Base-by-base conservation (phyloP, 225 moss, liverwort and hornwort genomes). In the Bryum argenteum region DNA sequence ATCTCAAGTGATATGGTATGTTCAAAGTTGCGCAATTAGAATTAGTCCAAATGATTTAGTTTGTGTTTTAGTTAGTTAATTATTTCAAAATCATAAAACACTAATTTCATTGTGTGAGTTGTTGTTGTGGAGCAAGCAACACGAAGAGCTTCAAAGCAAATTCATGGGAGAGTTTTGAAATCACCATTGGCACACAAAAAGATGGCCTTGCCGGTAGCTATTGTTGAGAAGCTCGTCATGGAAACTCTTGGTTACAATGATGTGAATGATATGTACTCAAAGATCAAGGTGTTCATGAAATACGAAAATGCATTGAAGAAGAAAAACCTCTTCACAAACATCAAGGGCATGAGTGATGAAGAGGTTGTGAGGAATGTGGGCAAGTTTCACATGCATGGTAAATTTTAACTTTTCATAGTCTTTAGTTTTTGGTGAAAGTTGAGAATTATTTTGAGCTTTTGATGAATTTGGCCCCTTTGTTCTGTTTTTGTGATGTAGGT, bases 311-410 rank as follows among this genome's bases (percentile, higher is more conserved):
- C 8, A 23, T 58, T 58, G 4, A 16, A 2, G 15, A 58, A 58
- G 8, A 28, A 58, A 58, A 55, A 55, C 8, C 7, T 33, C 6
- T 58, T 58, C 15, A 28, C 15, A 58, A 58, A 28, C 33, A 33
- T 58, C 12, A 58, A 58, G 7, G 12, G 2, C 33, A 28, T 58
- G 58, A 68, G 2, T 13, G 8, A 68, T 22, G 67, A 68, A 4
- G 55, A 68, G n/a, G 55, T 8, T 4, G 14, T 15, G 5, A 41
- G 54, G 55, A 68, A 13, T 54, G 40, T 55, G 8, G 41, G 16
- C 8, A 67, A 68, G 15, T 55, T 38, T 39, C 41, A 41, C 39
- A 55, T 68, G 26, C 24, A 57, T 57, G 26, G 14, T 57, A 57
- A 1, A 5, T 57, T 57, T 33, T 33, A 6, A 33, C 33, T 33